Conservation (phyloP, 2,329 filamentous ascomycete species). For the Hyphodiscus sp. region DNA sequence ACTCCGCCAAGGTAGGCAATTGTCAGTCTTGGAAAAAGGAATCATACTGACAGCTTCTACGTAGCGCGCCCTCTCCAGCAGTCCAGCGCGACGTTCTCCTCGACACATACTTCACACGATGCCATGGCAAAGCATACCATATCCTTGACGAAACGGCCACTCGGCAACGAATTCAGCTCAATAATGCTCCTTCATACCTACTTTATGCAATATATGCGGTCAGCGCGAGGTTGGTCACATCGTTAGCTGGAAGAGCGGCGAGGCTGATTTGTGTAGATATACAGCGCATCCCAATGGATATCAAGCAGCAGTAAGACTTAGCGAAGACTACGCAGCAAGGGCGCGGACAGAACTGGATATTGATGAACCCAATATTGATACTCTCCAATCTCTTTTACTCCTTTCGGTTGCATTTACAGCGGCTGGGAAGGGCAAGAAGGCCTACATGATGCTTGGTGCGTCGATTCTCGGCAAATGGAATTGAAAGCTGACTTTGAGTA, state of each 20-base stretch:
- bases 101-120: conserved; percentile 71
- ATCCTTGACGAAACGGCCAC: conserved; percentile 73
- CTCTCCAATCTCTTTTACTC: conserved; percentile 67
- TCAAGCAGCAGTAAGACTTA: conserved; percentile 59
- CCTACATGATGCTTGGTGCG: conserved; percentile 78
- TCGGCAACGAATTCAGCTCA: conserved; percentile 63
- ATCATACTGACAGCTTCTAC: conserved; percentile 7
- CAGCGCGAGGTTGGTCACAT: conserved; percentile 46
- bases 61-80: conserved; percentile 40
- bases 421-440: conserved; percentile 72
- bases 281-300: conserved; percentile 61
- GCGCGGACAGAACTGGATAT: conserved; percentile 66
- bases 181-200: conserved; percentile 42
- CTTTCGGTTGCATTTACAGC: conserved; percentile 72
- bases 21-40: conserved; percentile 19
- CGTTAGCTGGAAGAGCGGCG: background rate
- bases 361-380: conserved; percentile 75
- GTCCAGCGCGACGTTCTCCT: conserved; percentile 58
- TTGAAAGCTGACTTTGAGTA: conserved; percentile 36
- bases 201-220: conserved; percentile 54
- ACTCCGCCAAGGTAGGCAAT: conserved; percentile 32
- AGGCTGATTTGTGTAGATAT: conserved; percentile 46
- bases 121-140: conserved; percentile 77
- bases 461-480: background rate
- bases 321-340: conserved; percentile 66